Base-by-base conservation (phyloP, 2,329 filamentous ascomycete genomes). In the Fusarium hainanense region DNA sequence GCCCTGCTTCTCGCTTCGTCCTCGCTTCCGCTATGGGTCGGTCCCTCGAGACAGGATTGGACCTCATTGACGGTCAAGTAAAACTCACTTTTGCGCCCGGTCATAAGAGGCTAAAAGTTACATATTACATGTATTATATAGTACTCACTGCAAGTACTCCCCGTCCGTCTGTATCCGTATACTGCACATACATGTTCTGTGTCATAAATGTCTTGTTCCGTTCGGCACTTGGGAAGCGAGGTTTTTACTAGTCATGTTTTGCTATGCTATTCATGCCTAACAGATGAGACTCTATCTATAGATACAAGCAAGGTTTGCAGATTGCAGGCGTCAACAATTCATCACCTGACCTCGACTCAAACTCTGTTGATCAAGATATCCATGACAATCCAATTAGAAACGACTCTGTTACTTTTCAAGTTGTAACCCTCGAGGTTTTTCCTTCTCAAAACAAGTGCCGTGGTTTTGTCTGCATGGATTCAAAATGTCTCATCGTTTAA, bases 341-440 rank as follows among this genome's bases (percentile, higher is more conserved):
- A 74, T 74, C 72, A 74, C 72, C 72, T 74, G 72, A 74, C 72
- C 56, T 63, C 59, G 55, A 66, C 54, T 63, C 59, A 57, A 66
- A 74, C 66, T 60, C 50, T 63, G 59, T 65, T 58, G 50, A 58
- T 58, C 54, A n/a, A 37, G 42, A 43, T 34, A 28, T 37, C 44
- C 14, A 20, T n/a, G 23, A 27, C 11, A 51, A 27, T 41, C 49
- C 49, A 51, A 51, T 51, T 27, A 40, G 16, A 51, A 27, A n/a
- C n/a, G 7, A 11, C 27, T 27, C 23, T 51, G 9, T 20, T 41
- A 27, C 49, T 51, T 51, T 20, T 40, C 49, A 27, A 14, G 37
- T 23, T 5, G 27, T n/a, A 12, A 41, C 32, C 49, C 42, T 21
- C 28, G 44, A 49, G 52, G 32, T 37, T 48, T 32, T n/a, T 7